Evolutionary conservation across 2,329 filamentous ascomycete species (phyloP), one percentile per base, ranked within the genome.

Genomic region (Aspergillus sclerotialis): DNA sequence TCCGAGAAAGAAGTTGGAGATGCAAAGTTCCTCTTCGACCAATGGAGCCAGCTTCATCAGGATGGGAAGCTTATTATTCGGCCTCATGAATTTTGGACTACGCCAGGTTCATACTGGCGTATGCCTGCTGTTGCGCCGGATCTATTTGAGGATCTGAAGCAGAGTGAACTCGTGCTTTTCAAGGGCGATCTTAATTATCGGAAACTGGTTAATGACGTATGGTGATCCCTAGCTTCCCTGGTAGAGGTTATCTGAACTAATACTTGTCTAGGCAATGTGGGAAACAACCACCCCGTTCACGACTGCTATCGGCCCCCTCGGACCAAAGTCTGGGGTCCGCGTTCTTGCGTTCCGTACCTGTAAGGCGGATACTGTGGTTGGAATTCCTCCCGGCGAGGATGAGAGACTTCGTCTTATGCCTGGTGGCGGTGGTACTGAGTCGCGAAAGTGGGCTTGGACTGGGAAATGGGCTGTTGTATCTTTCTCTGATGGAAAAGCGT

Each of bases 151-250:
- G 90, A 96, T 53, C 64, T 98, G 36, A 82, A 88, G 67, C 66
- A 78, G 41, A 85, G 84, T 45, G 85, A 94, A 59, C 70, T 98
- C 12, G 86, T 94, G 9, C 79, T 98, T 36, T 96, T 96, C 71
- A 98, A 98, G 70, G 92, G 92, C 3, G 92, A 98, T 57, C 60
- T 98, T 48, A 98, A 98, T 66, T 98, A 96, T 63, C 74, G 92
- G 41, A 98, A 98, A 63, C 63, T 98, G 46, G 88, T 83, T 18
- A 84, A 78, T 31, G 92, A 98, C 70, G 87, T 90, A 66, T 68
- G 82, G 69, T 18, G n/a, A 13, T 2, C 28, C 23, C 10, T 35
- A 24, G 19, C 15, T 27, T 13, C 30, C 9, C 23, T 24, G 4
- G 27, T 16, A 27, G 19, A 4, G 9, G 16, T 7, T 7, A 8